These are phyloP conservation scores for Microbotryum scabiosae DNA, from an alignment of 1,284 basidiomycete species.

Conservation along the genomic window DNA sequence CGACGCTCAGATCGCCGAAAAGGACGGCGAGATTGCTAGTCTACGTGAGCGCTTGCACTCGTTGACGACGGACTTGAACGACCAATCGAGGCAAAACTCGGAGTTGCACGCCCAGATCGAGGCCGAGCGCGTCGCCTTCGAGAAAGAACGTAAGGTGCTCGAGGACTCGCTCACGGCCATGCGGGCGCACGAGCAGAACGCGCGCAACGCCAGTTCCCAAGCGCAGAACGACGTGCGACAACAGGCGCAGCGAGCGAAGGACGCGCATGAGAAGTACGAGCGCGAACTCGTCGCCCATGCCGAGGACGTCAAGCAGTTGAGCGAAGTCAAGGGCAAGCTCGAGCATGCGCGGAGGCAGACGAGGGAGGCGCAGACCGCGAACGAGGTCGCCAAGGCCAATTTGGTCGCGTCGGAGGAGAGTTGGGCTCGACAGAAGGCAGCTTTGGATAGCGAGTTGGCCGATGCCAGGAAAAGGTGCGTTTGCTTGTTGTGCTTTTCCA, in stretches of 20 bases:
- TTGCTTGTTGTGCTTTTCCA: background rate
- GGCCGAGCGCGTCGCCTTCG: slow-evolving; percentile 55
- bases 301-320: slow-evolving; percentile 64
- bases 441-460: slow-evolving; percentile 64
- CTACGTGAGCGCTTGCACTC: slow-evolving; percentile 56
- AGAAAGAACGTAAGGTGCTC: slow-evolving; percentile 61
- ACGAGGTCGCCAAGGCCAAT: slow-evolving; percentile 67
- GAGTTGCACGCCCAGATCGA: slow-evolving; percentile 56
- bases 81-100: slow-evolving; percentile 48
- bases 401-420: slow-evolving; percentile 60
- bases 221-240: slow-evolving; percentile 57
- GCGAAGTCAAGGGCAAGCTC: slow-evolving; percentile 58
- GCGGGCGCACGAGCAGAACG: slow-evolving; percentile 51
- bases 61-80: slow-evolving; percentile 52
- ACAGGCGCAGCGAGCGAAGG: slow-evolving; percentile 63
- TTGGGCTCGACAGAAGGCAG: slow-evolving; percentile 67
- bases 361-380: slow-evolving; percentile 52
- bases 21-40: slow-evolving; percentile 59
- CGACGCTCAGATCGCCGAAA: slow-evolving; percentile 55
- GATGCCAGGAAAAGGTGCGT: slow-evolving; percentile 60
- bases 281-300: slow-evolving; percentile 74
- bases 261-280: slow-evolving; percentile 70
- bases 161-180: slow-evolving; percentile 51
- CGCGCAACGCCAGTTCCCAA: slow-evolving; percentile 54
- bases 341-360: slow-evolving; percentile 40